Evolutionary conservation across 345 rosid species (phyloP), one percentile per base, ranked within the genome.

Genomic region (Camelina neglecta): DNA sequence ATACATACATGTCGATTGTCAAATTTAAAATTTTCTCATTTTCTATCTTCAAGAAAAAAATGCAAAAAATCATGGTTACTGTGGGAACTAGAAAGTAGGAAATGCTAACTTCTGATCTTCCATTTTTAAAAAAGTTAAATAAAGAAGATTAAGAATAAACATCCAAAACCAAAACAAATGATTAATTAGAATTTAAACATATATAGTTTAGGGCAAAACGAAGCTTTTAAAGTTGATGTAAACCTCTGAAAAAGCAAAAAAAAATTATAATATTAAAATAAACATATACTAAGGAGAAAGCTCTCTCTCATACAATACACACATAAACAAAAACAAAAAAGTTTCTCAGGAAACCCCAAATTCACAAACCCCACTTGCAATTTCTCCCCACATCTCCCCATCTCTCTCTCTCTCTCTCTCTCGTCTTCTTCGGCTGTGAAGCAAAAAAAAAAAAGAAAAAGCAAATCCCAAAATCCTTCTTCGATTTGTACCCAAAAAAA

Each of bases 281-380:
- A 57, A 10, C 9, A 50, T 26, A 67, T 24, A 66, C 54, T 36
- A 55, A 65, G 42, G 54, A 69, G 65, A 3, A 5, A 65, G 76
- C 80, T 77, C 57, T 41, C 44, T 41, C 45, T 41, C 45, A 18
- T 67, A 5, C 41, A n/a, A n/a, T n/a, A 72, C 41, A 72, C 33
- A 69, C 38, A 44, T 23, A 31, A 33, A 26, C 16, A 18, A 12
- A 29, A 26, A 26, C 4, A 38, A 18, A 44, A 29, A 12, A 54
- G 54, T 77, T 70, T 39, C 66, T 74, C 24, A 75, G 61, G 76
- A 68, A 74, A 83, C 75, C 83, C 86, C 80, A 83, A 74, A 77
- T 78, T 61, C 85, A 74, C 74, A 68, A 77, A 77, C 76, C 81
- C 73, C 81, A 71, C 72, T 65, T 41, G 67, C 81, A 65, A 65